Conservation (phyloP, 805 yeast genomes). For the Zygoascus bituminiphila region DNA sequence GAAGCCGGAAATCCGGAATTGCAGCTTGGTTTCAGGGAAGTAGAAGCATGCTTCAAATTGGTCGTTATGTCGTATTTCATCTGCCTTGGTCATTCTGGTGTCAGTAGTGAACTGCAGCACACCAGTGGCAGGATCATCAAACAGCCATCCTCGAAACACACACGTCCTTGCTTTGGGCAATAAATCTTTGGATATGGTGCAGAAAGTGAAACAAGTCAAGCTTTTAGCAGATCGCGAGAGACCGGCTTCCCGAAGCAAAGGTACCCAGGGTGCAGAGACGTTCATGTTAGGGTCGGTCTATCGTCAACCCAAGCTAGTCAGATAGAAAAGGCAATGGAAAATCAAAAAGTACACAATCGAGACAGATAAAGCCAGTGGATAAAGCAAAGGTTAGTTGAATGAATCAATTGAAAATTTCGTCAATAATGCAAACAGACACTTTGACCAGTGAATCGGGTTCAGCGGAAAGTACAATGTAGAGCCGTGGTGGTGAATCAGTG, state of each 20-base stretch:
- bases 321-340: no score
- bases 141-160: slow-evolving; percentile 66
- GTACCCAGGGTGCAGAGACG: slow-evolving; percentile 57
- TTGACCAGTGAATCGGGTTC: no score
- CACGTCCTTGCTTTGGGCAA: slow-evolving; percentile 63
- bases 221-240: slow-evolving; percentile 45
- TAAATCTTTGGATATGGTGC: slow-evolving; percentile 39
- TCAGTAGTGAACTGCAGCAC: slow-evolving; percentile 66
- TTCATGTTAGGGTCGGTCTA: neutral
- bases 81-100: slow-evolving; percentile 54
- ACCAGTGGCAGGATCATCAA: slow-evolving; percentile 58
- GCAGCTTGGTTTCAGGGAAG: slow-evolving; percentile 53
- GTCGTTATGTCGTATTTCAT: slow-evolving; percentile 36
- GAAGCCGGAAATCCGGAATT: slow-evolving; percentile 63
- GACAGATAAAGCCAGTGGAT: no score
- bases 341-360: no score
- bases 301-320: no score
- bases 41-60: slow-evolving; percentile 71
- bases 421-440: no score
- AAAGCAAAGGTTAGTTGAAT: no score
- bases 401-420: no score
- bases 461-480: no score
- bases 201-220: slow-evolving; percentile 49
- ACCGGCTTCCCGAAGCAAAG: slow-evolving; percentile 48
- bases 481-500: no score